A percentile compares a stretch with the other conserved stretches of the same genome.
These are phyloP conservation scores for Scopulariopsis brevicaulis DNA, from an alignment of 2,329 filamentous ascomycete genomes.

Conservation along the genomic window DNA sequence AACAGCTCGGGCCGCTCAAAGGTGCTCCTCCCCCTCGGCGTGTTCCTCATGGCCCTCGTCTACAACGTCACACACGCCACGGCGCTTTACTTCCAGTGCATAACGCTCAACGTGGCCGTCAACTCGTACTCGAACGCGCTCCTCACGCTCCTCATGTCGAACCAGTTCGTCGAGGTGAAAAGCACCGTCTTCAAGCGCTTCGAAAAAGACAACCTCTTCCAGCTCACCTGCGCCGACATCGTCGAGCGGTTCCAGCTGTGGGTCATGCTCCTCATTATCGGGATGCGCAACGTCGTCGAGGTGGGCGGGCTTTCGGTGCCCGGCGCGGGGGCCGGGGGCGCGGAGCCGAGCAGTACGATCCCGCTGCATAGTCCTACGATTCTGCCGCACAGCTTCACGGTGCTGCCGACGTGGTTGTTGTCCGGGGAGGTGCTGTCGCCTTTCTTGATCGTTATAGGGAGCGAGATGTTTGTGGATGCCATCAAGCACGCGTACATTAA, in stretches of 20 bases:
- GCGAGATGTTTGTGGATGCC: slow-evolving; percentile 94
- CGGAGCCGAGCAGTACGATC: slow-evolving; percentile 26
- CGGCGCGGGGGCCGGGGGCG: slow-evolving; percentile 33
- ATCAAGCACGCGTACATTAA: slow-evolving; percentile 96
- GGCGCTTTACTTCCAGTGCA: slow-evolving; percentile 91
- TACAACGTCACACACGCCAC: slow-evolving; percentile 87
- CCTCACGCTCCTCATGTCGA: slow-evolving; percentile 83
- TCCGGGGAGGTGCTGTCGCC: slow-evolving; percentile 84
- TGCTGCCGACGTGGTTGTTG: slow-evolving; percentile 66
- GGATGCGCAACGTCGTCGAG: slow-evolving; percentile 90
- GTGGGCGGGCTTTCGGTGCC: slow-evolving; percentile 70
- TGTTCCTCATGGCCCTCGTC: slow-evolving; percentile 75
- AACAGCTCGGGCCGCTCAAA: slow-evolving; percentile 85
- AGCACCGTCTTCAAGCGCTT: slow-evolving; percentile 98
- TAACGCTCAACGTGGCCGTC: slow-evolving; percentile 93
- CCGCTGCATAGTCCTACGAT: slow-evolving; percentile 62
- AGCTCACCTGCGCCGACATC: slow-evolving; percentile 90
- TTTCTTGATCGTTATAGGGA: slow-evolving; percentile 86
- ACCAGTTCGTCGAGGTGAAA: slow-evolving; percentile 99
- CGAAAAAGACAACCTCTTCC: slow-evolving; percentile 95
- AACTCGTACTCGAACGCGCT: slow-evolving; percentile 98
- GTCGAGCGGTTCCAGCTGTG: slow-evolving; percentile 96
- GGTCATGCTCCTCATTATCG: slow-evolving; percentile 95
- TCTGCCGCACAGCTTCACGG: slow-evolving; percentile 80
- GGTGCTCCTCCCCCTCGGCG: slow-evolving; percentile 74